Evolutionary conservation across 2,329 filamentous ascomycete genomes (phyloP).

Genomic region (Penicillium sp.): DNA sequence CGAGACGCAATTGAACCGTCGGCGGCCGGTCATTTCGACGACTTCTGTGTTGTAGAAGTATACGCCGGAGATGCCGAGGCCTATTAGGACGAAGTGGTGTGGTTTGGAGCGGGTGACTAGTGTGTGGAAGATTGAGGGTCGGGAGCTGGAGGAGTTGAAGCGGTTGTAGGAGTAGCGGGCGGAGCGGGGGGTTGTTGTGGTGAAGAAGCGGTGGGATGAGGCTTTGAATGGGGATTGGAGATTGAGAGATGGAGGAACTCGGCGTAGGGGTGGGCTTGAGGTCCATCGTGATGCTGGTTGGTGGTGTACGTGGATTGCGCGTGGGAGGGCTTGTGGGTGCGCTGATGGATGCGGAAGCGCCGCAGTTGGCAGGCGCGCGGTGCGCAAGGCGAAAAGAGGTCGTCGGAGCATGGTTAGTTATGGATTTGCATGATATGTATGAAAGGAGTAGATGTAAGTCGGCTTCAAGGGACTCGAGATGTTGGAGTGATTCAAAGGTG

Average conservation of each 20-base stretch:
- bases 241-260: background rate
- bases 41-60: constrained; percentile 60
- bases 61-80: constrained; percentile 46
- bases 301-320: constrained; percentile 1
- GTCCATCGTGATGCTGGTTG: constrained; percentile 8
- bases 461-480: background rate
- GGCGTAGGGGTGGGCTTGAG: background rate
- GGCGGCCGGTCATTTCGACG: constrained; percentile 56
- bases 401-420: constrained; percentile 1
- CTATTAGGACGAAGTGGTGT: constrained; percentile 40
- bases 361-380: background rate
- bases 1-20: constrained; percentile 61
- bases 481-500: constrained; percentile 4
- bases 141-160: constrained; percentile 12
- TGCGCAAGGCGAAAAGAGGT: constrained; percentile 9
- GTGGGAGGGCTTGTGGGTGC: background rate
- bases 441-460: background rate
- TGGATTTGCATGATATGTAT: background rate
- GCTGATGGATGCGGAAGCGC: constrained; percentile 3
- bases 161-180: constrained; percentile 23
- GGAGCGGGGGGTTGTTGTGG: constrained; percentile 3
- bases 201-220: constrained; percentile 13
- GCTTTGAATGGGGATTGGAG: background rate
- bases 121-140: constrained; percentile 16
- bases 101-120: constrained; percentile 28